Conservation (phyloP, 2,329 filamentous ascomycete species). For the Raffaelea arxii region DNA sequence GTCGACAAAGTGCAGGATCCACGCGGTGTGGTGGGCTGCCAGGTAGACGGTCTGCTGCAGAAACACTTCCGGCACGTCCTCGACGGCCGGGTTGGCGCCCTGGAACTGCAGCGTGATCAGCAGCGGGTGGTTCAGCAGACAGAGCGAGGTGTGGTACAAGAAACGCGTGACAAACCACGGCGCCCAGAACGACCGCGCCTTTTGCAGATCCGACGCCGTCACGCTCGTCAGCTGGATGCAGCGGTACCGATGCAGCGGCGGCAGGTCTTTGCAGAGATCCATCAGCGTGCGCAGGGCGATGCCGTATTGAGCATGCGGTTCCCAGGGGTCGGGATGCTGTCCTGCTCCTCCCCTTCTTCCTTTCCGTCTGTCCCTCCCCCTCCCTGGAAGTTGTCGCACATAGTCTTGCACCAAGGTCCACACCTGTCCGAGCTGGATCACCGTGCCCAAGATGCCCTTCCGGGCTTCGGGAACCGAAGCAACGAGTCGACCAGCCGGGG, state of each 20-base stretch:
- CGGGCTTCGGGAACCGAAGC: no score
- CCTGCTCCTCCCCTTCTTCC: no score
- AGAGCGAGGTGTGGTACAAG: conserved; percentile 5
- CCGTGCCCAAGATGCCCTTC: conserved; percentile 5
- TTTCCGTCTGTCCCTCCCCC: no score
- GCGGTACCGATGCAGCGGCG: conserved; percentile 5
- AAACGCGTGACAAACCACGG: conserved; percentile 5
- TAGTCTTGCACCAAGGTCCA: conserved; percentile 4
- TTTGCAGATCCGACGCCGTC: conserved; percentile 1
- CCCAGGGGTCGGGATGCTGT: no score
- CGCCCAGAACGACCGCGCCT: conserved; percentile 1
- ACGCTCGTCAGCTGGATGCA: conserved; percentile 3
- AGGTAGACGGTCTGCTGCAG: conserved; percentile 6
- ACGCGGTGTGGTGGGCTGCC: conserved; percentile 4
- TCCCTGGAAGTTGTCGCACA: background rate
- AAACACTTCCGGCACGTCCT: conserved; percentile 5
- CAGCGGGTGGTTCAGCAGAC: conserved; percentile 6
- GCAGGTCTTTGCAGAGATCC: conserved; percentile 4
- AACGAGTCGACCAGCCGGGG: background rate
- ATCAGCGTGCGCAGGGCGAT: conserved; percentile 2
- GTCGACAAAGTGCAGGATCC: conserved; percentile 6
- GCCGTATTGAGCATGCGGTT: conserved; percentile 1
- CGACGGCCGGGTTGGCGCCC: conserved; percentile 2
- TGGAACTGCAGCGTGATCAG: conserved; percentile 8
- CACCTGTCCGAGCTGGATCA: conserved; percentile 5